Evolutionary conservation across 2,329 filamentous ascomycete genomes (phyloP).

Genomic region (Trichoderma asperellum): DNA sequence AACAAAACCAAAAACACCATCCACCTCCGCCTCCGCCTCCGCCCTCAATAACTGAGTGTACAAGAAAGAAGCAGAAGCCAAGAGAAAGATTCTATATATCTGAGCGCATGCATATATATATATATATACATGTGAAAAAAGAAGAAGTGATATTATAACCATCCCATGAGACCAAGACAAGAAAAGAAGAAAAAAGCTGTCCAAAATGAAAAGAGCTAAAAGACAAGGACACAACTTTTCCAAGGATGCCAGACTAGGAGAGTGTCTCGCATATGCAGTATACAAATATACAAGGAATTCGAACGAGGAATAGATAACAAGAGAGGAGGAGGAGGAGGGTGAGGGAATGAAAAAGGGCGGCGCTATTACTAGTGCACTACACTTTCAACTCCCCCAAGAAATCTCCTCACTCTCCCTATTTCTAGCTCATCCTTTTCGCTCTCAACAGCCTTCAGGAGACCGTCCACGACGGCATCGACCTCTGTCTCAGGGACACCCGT

Average conservation of each 20-base stretch:
- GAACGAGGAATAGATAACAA: background rate
- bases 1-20: background rate
- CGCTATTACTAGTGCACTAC: constrained; percentile 49
- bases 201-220: background rate
- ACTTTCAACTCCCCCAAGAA: constrained; percentile 77
- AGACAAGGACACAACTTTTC: background rate
- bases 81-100: background rate
- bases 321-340: background rate
- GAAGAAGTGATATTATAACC: background rate
- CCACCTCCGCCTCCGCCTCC: background rate
- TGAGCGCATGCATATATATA: constrained; percentile 4
- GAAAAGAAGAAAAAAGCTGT: background rate
- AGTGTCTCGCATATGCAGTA: background rate
- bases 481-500: constrained; percentile 77
- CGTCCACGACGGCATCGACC: constrained; percentile 79
- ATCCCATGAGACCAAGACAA: background rate
- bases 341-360: background rate
- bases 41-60: background rate
- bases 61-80: background rate
- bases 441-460: constrained; percentile 83
- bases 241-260: background rate
- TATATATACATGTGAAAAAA: background rate
- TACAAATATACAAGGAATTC: background rate
- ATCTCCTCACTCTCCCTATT: constrained; percentile 75
- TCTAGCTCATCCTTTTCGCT: constrained; percentile 80